A percentile compares a stretch with the other conserved stretches of the same genome.
Evolutionary conservation across 2,329 filamentous ascomycete species (phyloP).

Genomic region (Claviceps humidiphila): DNA sequence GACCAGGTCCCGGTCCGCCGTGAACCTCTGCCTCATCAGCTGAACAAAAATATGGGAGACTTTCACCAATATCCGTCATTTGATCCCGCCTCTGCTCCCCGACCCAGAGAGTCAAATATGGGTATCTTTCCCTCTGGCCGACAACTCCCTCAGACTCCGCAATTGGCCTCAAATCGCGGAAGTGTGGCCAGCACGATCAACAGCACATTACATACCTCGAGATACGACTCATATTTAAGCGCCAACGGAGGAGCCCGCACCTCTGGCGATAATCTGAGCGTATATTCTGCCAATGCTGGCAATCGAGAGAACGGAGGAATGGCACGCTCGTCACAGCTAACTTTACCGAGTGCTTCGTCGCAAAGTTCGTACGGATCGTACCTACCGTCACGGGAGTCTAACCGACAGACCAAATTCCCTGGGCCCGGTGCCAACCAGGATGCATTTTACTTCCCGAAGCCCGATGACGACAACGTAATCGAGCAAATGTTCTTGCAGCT

Average conservation of each 20-base stretch:
- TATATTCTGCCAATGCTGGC: slow-evolving; percentile 42
- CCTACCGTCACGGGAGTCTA: slow-evolving; percentile 38
- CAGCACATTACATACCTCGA: slow-evolving; percentile 39
- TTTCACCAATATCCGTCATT: slow-evolving; percentile 82
- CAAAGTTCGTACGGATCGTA: slow-evolving; percentile 40
- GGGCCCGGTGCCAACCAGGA: slow-evolving; percentile 26
- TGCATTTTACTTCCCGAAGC: slow-evolving; percentile 52
- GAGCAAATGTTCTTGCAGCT: slow-evolving; percentile 85
- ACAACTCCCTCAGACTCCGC: slow-evolving; percentile 61
- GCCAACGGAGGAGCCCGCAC: slow-evolving; percentile 45
- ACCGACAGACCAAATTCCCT: slow-evolving; percentile 42
- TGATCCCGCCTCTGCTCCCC: slow-evolving; percentile 34
- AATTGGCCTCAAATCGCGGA: slow-evolving; percentile 49
- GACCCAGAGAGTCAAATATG: slow-evolving; percentile 33
- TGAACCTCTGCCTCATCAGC: slow-evolving; percentile 68
- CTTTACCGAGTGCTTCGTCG: slow-evolving; percentile 41
- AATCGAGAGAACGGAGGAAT: slow-evolving; percentile 23
- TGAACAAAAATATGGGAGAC: slow-evolving; percentile 65
- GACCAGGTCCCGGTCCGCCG: slow-evolving; percentile 51
- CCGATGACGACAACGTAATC: slow-evolving; percentile 68
- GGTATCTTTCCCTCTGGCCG: slow-evolving; percentile 55
- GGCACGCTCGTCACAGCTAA: slow-evolving; percentile 25
- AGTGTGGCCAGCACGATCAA: slow-evolving; percentile 40
- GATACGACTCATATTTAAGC: slow-evolving; percentile 51
- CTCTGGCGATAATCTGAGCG: slow-evolving; percentile 39